Conservation (phyloP, 768 basidiomycete species). For the Sarcodon aspratus region DNA sequence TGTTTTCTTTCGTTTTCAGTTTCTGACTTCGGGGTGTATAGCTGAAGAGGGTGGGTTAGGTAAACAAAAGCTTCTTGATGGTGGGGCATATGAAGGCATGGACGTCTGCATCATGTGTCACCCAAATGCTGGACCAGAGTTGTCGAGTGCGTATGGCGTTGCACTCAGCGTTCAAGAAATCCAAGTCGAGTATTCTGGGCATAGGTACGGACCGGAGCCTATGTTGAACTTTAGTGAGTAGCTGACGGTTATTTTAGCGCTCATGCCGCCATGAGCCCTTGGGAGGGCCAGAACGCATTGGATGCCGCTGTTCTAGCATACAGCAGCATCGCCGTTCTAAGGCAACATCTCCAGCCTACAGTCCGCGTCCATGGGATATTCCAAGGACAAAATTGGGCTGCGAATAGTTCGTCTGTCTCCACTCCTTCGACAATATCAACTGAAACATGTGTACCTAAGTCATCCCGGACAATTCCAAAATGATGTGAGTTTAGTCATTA, state of each 20-base stretch:
- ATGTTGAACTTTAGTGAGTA: not conserved
- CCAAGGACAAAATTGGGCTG: slow-evolving; percentile 63
- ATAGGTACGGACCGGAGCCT: slow-evolving; percentile 45
- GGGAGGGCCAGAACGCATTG: slow-evolving; percentile 76
- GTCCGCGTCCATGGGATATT: slow-evolving; percentile 77
- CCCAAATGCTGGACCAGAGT: slow-evolving; percentile 66
- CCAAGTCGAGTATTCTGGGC: slow-evolving; percentile 57
- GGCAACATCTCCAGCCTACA: slow-evolving; percentile 73
- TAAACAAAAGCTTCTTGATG: slow-evolving; percentile 57
- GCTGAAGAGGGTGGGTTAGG: slow-evolving; percentile 76
- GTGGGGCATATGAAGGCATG: slow-evolving; percentile 68
- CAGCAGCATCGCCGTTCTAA: slow-evolving; percentile 63
- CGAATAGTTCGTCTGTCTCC: slow-evolving; percentile 40
- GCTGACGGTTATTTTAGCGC: slow-evolving; percentile 31
- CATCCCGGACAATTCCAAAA: slow-evolving; percentile 71
- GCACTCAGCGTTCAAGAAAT: slow-evolving; percentile 53
- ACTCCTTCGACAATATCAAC: not conserved
- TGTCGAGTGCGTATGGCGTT: slow-evolving; percentile 52
- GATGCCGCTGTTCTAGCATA: slow-evolving; percentile 87
- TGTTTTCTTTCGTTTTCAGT: not conserved
- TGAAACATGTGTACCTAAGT: slow-evolving; percentile 30
- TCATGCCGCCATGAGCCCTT: slow-evolving; percentile 70
- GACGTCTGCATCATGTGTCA: slow-evolving; percentile 78
- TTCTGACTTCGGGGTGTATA: slow-evolving; percentile 14
- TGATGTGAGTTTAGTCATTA: slow-evolving; percentile 31